phyloP scores from a whole-genome alignment of 352 stramenopile genomes.

The Phytophthora niederhauseri region DNA sequence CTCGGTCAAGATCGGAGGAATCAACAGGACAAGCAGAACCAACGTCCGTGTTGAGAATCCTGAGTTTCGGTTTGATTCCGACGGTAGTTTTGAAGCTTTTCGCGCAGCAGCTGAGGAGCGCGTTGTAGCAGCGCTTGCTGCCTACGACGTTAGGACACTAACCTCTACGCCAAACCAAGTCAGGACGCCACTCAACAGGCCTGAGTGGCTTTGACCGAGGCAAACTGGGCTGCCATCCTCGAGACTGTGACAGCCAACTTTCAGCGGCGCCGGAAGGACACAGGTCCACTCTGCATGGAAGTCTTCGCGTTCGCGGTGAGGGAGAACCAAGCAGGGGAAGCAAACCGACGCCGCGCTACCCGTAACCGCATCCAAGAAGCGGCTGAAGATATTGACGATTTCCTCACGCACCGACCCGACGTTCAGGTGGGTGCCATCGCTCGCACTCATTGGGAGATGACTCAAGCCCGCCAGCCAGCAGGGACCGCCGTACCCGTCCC shows the following conservation, averaged over 20 bases:
- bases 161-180: no score
- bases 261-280: neutral
- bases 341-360: neutral
- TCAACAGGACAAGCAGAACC: no score
- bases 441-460: neutral
- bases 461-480: neutral
- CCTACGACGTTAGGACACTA: no score
- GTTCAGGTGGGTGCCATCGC: neutral
- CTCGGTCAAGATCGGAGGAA: no score
- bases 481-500: neutral
- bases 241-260: neutral
- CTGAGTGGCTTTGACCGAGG: no score
- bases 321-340: neutral
- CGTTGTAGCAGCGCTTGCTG: no score
- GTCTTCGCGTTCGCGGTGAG: neutral
- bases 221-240: no score
- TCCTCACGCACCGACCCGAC: neutral
- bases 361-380: neutral
- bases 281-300: neutral
- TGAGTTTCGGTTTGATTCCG: no score
- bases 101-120: no score
- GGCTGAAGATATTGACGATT: neutral
- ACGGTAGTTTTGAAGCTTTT: no score
- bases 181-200: no score
- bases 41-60: no score